A percentile compares a stretch with the other conserved stretches of the same genome.
Conservation (phyloP, 208 protist species). For the Leishmania mexicana region DNA sequence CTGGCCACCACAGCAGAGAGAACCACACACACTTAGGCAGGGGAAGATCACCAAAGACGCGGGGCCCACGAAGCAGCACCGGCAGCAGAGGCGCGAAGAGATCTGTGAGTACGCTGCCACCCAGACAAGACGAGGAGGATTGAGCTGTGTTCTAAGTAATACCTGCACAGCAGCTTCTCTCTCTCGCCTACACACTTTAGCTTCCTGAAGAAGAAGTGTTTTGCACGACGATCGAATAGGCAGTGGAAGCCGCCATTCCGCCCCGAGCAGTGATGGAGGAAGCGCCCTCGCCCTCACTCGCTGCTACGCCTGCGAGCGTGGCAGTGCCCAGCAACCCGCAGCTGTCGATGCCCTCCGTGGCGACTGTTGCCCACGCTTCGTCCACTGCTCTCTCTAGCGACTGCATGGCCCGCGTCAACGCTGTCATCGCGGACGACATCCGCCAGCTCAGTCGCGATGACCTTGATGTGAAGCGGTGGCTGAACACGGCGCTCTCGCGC, state of each 20-base stretch:
- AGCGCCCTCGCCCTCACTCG: conserved; percentile 2
- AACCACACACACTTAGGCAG: neutral
- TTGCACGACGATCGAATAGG: neutral
- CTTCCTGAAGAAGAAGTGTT: neutral
- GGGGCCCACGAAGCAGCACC: neutral
- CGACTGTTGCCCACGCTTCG: neutral
- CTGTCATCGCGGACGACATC: conserved; percentile 31
- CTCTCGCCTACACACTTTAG: too few species aligned
- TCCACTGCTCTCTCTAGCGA: conserved; percentile 11
- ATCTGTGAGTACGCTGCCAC: neutral
- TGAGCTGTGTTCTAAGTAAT: neutral
- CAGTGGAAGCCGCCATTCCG: neutral
- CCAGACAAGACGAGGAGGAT: neutral
- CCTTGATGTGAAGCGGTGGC: conserved; percentile 60
- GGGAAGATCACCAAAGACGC: neutral
- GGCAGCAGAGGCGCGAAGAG: conserved; percentile 2
- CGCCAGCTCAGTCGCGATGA: conserved; percentile 32
- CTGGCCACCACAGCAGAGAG: neutral
- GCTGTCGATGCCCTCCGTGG: neutral
- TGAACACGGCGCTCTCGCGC: conserved; percentile 45
- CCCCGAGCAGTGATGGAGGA: neutral
- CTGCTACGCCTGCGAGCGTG: neutral
- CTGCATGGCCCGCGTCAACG: conserved; percentile 20
- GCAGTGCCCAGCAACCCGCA: neutral
- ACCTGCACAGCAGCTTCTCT: neutral